Base-by-base conservation (phyloP, 371 early-diverging fungal species). In the Mortierella sp. region DNA sequence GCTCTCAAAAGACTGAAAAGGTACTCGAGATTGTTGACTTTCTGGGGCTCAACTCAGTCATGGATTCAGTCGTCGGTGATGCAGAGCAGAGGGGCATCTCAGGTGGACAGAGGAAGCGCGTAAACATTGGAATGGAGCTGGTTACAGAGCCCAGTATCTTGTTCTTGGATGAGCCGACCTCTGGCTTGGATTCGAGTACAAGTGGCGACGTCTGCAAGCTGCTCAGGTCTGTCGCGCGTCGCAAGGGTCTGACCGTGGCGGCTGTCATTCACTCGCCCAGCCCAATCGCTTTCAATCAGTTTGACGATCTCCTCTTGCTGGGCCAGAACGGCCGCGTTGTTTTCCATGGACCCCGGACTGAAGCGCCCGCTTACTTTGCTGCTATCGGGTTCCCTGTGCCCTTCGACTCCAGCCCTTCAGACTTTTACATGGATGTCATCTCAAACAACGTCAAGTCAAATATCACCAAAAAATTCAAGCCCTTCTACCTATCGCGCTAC, bases 111-210 rank as follows among this genome's bases (percentile, higher is more conserved):
- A 86, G 95, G 74, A 96, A 98, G 89, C 91, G 98, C 53, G 94
- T 95, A 6, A 92, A 95, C 46, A 96, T 97, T 74, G 98, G 95
- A 9, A 94, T 93, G 89, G 98, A 99, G 78, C 89, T 98, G 3
- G 93, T 98, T 2, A 94, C 96, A 0, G 95, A 97, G 43, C 97
- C 99, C 5, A 93, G 94, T 13, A 91, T 98, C 48, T 82, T 99
- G 76, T 97, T 98, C 80, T 85, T 98, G 83, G 99, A 99, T 83
- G 99, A 99, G 87, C 97, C 98, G 11, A 98, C 98, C 3, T 69
- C 89, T 96, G 70, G 99, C 3, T 88, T 97, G 54, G 98, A 97
- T 82, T 91, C 93, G 44, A 89, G 92, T 37, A 93, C 95, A 6
- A 89, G 95, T 21, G 89, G 88, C 24, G 93, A 95, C 82, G 93